Percentiles rank a stretch among this genome's conserved stretches.
phyloP scores from a whole-genome alignment of 192 early-diverging fungal genomes.

The Coemansia sp. region DNA sequence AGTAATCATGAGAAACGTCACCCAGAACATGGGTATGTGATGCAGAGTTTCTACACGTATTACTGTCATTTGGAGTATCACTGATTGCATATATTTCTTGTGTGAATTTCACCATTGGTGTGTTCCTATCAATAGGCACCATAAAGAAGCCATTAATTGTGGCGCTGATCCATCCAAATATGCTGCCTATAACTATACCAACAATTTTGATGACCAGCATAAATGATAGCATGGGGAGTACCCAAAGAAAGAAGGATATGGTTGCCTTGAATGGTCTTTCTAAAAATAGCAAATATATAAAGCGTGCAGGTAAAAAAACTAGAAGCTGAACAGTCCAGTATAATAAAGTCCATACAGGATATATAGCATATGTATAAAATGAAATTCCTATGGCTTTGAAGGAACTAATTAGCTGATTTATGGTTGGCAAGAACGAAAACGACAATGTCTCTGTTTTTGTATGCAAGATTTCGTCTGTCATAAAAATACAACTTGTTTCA shows the following conservation, averaged over 20 bases:
- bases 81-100: too few species aligned
- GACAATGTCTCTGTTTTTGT: background rate
- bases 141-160: background rate
- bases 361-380: constrained; percentile 16
- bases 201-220: constrained; percentile 16
- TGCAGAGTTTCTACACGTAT: too few species aligned
- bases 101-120: background rate
- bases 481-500: background rate
- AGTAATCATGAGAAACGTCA: too few species aligned
- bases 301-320: constrained; percentile 28
- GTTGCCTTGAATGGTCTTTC: constrained; percentile 30
- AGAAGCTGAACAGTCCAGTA: constrained; percentile 22
- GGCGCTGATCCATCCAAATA: constrained; percentile 43
- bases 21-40: too few species aligned
- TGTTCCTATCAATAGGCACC: background rate
- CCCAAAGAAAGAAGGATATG: constrained; percentile 34
- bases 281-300: constrained; percentile 45
- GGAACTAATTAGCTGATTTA: background rate
- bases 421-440: background rate
- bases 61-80: too few species aligned
- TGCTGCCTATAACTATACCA: constrained; percentile 33
- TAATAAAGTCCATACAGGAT: constrained; percentile 12
- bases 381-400: background rate
- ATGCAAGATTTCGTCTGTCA: background rate
- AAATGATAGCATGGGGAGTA: constrained; percentile 36